Base-by-base conservation (phyloP, 1,284 basidiomycete genomes). In the Marasmius tenuissimus region DNA sequence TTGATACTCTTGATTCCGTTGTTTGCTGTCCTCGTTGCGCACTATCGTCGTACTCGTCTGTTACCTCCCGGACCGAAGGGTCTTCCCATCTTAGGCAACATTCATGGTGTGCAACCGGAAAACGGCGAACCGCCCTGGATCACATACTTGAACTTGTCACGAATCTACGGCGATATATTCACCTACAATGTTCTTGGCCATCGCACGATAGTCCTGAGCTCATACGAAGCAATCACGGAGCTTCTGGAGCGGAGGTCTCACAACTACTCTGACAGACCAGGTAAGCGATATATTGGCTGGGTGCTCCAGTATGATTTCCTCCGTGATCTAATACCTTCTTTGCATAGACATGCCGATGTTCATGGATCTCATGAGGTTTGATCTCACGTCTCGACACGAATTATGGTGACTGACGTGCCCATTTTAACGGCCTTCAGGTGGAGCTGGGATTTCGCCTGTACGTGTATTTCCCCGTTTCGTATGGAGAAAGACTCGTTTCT, bases 401-500 rank as follows among this genome's bases (percentile, higher is more conserved):
- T 2, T 12, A 12, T 6, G 6, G 6, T 42, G 40, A 6, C 11
- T 42, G 40, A 42, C 40, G n/a, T 12, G n/a, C n/a, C 6, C 12
- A 42, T 42, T 12, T 42, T 42, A n/a, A 27, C 27, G 27, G 27
- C 27, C 27, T 27, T 27, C n/a, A 42, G 40, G n/a, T 73, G 71
- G 67, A 66, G 65, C 14, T 75, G 72, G 70, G 68, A 73, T 52
- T 68, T 75, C 57, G 71, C 63, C 1, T 69, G 55, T 57, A 42
- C 42, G 55, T 47, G 16, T 18, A 1, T 20, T 33, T 12, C 9
- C 40, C 40, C 11, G 11, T 42, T 12, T 42, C 20, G 18, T 50
- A 16, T 20, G 12, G 18, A 27, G 27, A 27, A 27, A 27, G 27
- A 2, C 27, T 27, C 48, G 7, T 50, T 12, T 33, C n/a, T 9